A percentile compares a stretch with the other conserved stretches of the same genome.
Conservation (phyloP, 192 early-diverging fungal species). For the Rhizoclosmatium globosum region DNA sequence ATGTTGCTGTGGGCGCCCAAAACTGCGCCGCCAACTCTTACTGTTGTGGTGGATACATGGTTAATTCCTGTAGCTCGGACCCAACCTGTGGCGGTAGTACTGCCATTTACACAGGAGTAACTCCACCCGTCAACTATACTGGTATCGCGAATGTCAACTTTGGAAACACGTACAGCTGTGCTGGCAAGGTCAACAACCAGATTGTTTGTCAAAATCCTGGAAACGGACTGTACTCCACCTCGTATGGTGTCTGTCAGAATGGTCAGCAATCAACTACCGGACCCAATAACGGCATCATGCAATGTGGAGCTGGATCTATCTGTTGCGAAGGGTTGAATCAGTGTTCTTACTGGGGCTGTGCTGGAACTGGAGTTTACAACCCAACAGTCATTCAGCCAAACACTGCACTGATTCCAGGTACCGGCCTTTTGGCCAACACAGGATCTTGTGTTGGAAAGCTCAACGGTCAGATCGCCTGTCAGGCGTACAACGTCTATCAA, state of each 20-base stretch:
- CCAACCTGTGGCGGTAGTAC: neutral
- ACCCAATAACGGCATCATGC: neutral
- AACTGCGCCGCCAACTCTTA: too few relatives aligned
- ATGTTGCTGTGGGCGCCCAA: too few relatives aligned
- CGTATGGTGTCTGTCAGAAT: neutral
- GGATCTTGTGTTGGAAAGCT: slow-evolving; percentile 4
- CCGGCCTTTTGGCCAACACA: slow-evolving; percentile 6
- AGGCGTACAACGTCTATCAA: neutral
- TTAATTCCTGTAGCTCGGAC: neutral
- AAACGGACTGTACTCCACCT: neutral
- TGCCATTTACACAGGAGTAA: too few relatives aligned
- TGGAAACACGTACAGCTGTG: slow-evolving; percentile 12
- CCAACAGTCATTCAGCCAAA: neutral
- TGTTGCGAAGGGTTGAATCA: neutral
- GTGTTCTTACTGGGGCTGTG: neutral
- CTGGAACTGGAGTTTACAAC: neutral
- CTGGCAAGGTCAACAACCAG: slow-evolving; percentile 23
- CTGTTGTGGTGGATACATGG: neutral
- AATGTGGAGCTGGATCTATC: neutral
- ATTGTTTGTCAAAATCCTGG: slow-evolving; percentile 5
- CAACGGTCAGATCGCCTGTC: neutral
- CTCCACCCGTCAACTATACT: too few relatives aligned
- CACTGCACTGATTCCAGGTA: neutral
- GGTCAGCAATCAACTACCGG: too few relatives aligned
- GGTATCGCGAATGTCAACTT: neutral